Evolutionary conservation across 2,329 filamentous ascomycete genomes (phyloP).

Genomic region (Bisporella sp.): DNA sequence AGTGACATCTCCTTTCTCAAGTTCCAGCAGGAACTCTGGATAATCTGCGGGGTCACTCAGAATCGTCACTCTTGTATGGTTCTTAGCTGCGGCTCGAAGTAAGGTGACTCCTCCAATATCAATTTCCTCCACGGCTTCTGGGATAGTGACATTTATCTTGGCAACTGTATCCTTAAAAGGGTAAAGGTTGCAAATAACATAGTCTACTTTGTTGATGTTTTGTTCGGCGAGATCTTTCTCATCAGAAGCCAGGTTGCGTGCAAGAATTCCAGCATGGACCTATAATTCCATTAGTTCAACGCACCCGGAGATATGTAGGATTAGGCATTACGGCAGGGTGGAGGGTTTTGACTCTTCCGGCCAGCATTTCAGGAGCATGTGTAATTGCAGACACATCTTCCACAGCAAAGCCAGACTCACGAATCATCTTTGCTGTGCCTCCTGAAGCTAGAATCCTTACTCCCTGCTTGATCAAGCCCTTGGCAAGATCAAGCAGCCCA

Average conservation of each 20-base stretch:
- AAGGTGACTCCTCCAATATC: constrained; percentile 97
- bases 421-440: constrained; percentile 92
- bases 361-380: constrained; percentile 93
- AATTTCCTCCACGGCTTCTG: constrained; percentile 96
- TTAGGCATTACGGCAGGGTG: constrained; percentile 62
- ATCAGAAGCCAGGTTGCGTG: constrained; percentile 88
- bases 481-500: constrained; percentile 83
- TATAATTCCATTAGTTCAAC: not conserved
- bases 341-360: constrained; percentile 87
- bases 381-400: constrained; percentile 99
- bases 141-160: constrained; percentile 93
- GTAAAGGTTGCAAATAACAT: constrained; percentile 96
- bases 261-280: constrained; percentile 69
- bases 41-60: constrained; percentile 93
- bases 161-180: constrained; percentile 98
- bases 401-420: constrained; percentile 90
- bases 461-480: constrained; percentile 82
- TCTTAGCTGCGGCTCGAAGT: constrained; percentile 94
- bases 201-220: constrained; percentile 93
- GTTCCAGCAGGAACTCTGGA: constrained; percentile 84
- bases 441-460: constrained; percentile 91
- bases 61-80: constrained; percentile 92
- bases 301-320: not conserved
- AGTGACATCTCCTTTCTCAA: constrained; percentile 79
- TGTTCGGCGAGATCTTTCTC: constrained; percentile 94